Evolutionary conservation across 371 early-diverging fungal genomes (phyloP), one percentile per base, ranked within the genome.

Genomic region (Entomophthora muscae): DNA sequence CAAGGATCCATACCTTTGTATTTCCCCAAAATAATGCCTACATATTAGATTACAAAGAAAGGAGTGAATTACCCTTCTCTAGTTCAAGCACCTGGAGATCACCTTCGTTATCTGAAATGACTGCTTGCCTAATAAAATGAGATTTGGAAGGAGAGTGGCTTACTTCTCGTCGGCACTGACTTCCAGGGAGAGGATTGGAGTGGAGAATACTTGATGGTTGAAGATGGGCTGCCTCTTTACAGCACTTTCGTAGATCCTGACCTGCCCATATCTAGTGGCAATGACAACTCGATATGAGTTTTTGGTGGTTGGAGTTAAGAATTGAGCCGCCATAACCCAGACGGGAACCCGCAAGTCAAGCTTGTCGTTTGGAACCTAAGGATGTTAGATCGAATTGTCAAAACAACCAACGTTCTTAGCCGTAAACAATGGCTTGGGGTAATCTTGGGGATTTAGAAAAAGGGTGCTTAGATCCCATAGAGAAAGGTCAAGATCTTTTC

Each of bases 301-400:
- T 5, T 42, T 42, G 5, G 42, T 42, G 42, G 42, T 5, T 5
- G 10, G 17, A 17, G 42, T 78, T 66, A 82, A 63, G 66, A 86
- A 93, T 68, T 80, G 80, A 54, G 92, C 65, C 66, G 90, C 90
- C 1, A 89, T 89, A 57, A 91, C 83, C 88, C 90, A 90, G 2
- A 95, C 82, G 1, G 91, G 90, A 26, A 85, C 84, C 23, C 85
- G 79, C 64, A 95, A 67, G 69, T 89, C 88, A 66, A 95, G 73
- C 62, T 79, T 73, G 63, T 93, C 91, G 69, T 86, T 82, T 58
- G 72, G 70, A n/a, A 86, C 70, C 70, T 75, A 55, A 26, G 51
- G 57, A 61, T 12, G 3, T 23, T 1, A 52, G 59, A n/a, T n/a
- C 63, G 52, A 3, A 53, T 28, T 58, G n/a, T 64, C 52, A 53